Base-by-base conservation (phyloP, 495 filamentous ascomycete species). In the Aspergillus avenaceus region DNA sequence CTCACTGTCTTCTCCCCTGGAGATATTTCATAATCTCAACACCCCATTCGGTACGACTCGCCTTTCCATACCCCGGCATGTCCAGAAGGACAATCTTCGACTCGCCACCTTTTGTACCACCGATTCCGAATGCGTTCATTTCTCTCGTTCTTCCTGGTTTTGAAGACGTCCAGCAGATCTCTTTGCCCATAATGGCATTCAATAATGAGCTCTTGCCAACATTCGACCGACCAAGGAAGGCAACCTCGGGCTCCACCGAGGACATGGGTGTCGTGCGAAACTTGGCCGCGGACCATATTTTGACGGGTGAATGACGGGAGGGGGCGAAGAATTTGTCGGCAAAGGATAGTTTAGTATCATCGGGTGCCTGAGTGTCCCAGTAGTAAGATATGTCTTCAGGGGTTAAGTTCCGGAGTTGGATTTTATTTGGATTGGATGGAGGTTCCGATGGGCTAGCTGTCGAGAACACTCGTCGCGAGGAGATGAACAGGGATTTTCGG, bases 61-160 rank as follows among this genome's bases (percentile, higher is more conserved):
- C 86, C 46, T 85, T 76, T 4, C 95, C 93, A 60, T 98, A 98
- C 2, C 93, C 95, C 6, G 93, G 95, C 89, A 95, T 92, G 66
- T 98, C 95, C 28, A 96, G 70, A 42, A 95, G 61, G 11, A 80
- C 74, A 45, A 85, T 78, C 46, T 74, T 72, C 16, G 76, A 74
- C 56, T 84, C 76, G 31, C 71, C 66, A 23, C 69, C 73, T 50
- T 77, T 75, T 24, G 62, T 68, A 25, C 77, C 78, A 0, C 85
- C 86, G 23, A 96, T 84, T 2, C 82, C 84, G 65, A 90, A 97
- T 0, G 84, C 86, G 60, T 95, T 96, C 80, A 98, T 88, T 16
- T 84, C 79, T 51, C 74, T 76, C 16, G 93, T 98, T 40, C 82
- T 73, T 0, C 93, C 93, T 0, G 90, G 88, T 29, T 82, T 85